Base-by-base conservation (phyloP, 1,139 yeast species). In the Suhomyces chickasaworum region DNA sequence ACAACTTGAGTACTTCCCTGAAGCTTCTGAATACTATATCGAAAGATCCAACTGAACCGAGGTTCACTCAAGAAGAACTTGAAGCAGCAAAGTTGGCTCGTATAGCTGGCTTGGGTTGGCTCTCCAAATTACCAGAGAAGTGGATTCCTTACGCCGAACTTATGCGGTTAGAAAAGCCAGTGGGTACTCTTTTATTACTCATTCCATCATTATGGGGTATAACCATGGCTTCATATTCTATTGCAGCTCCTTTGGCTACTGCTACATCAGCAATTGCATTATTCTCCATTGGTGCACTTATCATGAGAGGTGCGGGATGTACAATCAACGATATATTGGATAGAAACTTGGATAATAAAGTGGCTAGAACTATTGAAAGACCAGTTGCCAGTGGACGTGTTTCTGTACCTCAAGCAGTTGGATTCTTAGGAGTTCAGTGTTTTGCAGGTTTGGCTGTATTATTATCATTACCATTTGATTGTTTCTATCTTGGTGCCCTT, bases 281-380 rank as follows among this genome's bases (percentile, higher is more conserved):
- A 22, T 93, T 91, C 60, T 83, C 93, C 1, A 71, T 84, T 3
- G 99, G 99, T 10, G 81, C 98, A 0, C 61, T 91, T 34, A 75
- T 91, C 13, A 93, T 95, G 97, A 80, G 99, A 65, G 97, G 98
- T 33, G 98, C 97, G 1, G 99, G 99, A 0, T 95, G 99, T 63
- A 91, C 96, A 1, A 85, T 95, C 47, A 95, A 95, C 60, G 99
- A 95, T 64, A 73, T 91, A 44, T 72, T 85, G 62, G 99, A 95
- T 62, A 73, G 91, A 47, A 75, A 91, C 51, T 72, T 91, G 45
- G 99, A 95, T 59, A 77, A 78, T 52, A 80, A 89, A 62, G 99
- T 95, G 2, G 85, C 86, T 8, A 78, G 99, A 55, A 91, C 99
- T 0, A 78, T 84, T 46, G 89, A 84, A 58, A 75, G 99, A 55